Conservation (phyloP, 1,284 basidiomycete species). For the Laetiporus sulphureus region DNA sequence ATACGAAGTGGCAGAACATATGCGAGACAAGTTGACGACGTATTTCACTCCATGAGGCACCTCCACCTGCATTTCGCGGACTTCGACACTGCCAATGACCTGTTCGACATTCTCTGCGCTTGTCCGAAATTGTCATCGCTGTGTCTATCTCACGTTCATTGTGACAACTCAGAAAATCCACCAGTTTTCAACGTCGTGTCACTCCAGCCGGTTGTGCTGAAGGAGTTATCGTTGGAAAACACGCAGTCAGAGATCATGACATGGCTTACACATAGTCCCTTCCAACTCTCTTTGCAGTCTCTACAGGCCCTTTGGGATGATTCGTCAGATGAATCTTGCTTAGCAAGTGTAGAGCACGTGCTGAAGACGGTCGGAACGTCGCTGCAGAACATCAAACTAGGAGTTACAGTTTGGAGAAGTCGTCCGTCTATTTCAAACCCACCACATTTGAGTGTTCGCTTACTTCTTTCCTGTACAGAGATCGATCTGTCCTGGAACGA, state of each 20-base stretch:
- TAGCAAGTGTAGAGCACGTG: conserved; percentile 1
- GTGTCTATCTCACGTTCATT: not conserved
- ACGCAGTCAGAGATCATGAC: conserved; percentile 4
- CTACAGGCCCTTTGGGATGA: conserved; percentile 4
- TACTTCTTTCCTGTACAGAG: not conserved
- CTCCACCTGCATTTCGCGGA: conserved; percentile 5
- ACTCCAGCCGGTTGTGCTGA: not conserved
- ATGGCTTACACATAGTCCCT: conserved; percentile 4
- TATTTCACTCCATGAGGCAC: conserved; percentile 4
- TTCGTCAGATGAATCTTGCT: conserved; percentile 2
- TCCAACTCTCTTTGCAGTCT: conserved; percentile 1
- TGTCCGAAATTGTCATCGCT: conserved; percentile 4
- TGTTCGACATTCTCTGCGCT: conserved; percentile 5
- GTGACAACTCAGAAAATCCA: conserved; percentile 2
- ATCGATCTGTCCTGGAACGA: conserved; percentile 1
- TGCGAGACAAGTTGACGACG: conserved; percentile 5
- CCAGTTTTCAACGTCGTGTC: conserved; percentile 2
- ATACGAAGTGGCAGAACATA: conserved; percentile 6
- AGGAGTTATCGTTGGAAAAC: conserved; percentile 3
- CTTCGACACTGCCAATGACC: conserved; percentile 8
- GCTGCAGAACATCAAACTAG: conserved; percentile 1
- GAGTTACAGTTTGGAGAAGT: conserved; percentile 3
- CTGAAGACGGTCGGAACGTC: not conserved
- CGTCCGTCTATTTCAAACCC: not conserved
- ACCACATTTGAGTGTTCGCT: not conserved